Percentiles rank a stretch among this genome's conserved stretches.
Conservation (phyloP, 2,329 filamentous ascomycete species). For the Xylaria sp. region DNA sequence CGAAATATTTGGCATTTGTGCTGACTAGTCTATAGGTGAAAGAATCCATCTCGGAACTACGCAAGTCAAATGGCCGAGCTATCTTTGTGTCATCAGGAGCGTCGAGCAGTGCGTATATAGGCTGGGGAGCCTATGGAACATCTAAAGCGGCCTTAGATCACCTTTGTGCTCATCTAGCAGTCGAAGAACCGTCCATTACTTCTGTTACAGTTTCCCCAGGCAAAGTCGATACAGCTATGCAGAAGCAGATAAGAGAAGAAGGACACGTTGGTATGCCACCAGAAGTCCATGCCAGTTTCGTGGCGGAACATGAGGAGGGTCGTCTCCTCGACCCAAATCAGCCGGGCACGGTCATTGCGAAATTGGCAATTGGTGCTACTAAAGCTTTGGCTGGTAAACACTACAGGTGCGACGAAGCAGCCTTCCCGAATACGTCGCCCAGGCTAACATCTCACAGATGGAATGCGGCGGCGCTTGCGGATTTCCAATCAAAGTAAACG, state of each 20-base stretch:
- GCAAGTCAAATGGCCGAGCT: constrained; percentile 75
- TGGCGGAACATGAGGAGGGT: constrained; percentile 75
- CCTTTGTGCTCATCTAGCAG: constrained; percentile 75
- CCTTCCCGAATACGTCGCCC: constrained; percentile 16
- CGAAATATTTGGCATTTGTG: constrained; percentile 19
- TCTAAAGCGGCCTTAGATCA: constrained; percentile 88
- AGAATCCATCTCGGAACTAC: constrained; percentile 75
- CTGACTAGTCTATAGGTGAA: constrained; percentile 67
- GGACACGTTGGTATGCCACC: constrained; percentile 63
- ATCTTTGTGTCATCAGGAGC: constrained; percentile 86
- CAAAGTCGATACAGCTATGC: constrained; percentile 90
- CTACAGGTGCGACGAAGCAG: constrained; percentile 65
- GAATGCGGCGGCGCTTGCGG: constrained; percentile 63
- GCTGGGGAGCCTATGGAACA: constrained; percentile 85
- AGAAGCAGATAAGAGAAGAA: constrained; percentile 78
- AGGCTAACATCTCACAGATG: constrained; percentile 57
- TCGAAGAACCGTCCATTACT: constrained; percentile 81
- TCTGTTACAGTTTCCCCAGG: constrained; percentile 81
- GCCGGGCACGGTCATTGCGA: constrained; percentile 87
- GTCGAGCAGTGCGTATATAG: constrained; percentile 70
- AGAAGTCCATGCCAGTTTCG: constrained; percentile 74
- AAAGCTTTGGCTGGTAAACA: constrained; percentile 80
- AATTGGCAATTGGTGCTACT: constrained; percentile 73
- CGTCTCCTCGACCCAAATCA: constrained; percentile 82
- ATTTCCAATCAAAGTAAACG: constrained; percentile 57